phyloP scores from a whole-genome alignment of 108 stramenopile genomes.

The Epithemia pelagica region DNA sequence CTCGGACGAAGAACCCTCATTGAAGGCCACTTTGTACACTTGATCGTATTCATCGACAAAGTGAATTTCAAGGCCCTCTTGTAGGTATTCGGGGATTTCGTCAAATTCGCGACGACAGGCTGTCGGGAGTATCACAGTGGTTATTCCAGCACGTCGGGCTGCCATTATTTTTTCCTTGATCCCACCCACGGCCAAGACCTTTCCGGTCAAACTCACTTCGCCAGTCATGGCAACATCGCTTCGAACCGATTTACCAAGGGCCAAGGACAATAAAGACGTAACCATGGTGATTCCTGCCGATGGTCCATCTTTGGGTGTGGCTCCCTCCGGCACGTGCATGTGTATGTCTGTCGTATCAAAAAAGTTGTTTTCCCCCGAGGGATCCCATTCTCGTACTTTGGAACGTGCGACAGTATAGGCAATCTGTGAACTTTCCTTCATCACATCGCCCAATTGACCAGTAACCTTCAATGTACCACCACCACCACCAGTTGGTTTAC shows the following conservation, averaged over 20 bases:
- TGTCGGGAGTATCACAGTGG: slow-evolving; percentile 76
- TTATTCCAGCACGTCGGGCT: slow-evolving; percentile 90
- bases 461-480: slow-evolving; percentile 80
- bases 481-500: slow-evolving; percentile 49
- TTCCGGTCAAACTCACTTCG: slow-evolving; percentile 88
- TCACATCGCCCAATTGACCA: slow-evolving; percentile 93
- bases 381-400: slow-evolving; percentile 58
- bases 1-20: no score
- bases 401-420: slow-evolving; percentile 92
- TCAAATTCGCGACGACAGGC: slow-evolving; percentile 93
- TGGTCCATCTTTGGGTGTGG: slow-evolving; percentile 98
- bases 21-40: slow-evolving; percentile 86
- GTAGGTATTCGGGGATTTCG: slow-evolving; percentile 94
- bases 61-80: slow-evolving; percentile 88
- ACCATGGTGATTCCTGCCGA: slow-evolving; percentile 95
- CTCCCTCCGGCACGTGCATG: slow-evolving; percentile 99
- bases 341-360: slow-evolving; percentile 88
- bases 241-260: slow-evolving; percentile 73
- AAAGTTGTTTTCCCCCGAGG: slow-evolving; percentile 36
- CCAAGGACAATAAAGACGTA: slow-evolving; percentile 93
- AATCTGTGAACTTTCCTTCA: slow-evolving; percentile 92
- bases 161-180: slow-evolving; percentile 99
- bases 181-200: slow-evolving; percentile 95
- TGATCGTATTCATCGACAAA: slow-evolving; percentile 89
- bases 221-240: slow-evolving; percentile 98